Conservation (phyloP, 2,329 filamentous ascomycete species). For the Paracoccidioides lutzii region DNA sequence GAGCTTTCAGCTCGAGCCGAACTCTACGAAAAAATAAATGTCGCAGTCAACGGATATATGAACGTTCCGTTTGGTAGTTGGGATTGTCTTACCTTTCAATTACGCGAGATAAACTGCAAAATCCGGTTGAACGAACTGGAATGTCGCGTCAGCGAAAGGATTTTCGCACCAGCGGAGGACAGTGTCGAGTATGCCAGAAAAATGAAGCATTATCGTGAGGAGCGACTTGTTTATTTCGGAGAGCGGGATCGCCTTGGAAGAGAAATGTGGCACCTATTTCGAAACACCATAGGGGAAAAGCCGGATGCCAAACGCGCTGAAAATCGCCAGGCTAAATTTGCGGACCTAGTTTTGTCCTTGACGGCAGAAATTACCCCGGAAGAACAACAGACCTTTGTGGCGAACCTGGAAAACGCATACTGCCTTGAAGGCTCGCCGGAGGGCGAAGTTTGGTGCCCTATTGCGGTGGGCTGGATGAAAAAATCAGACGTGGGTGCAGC, state of each 20-base stretch:
- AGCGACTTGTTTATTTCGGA: neutral
- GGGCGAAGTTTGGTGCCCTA: neutral
- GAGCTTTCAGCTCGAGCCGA: neutral
- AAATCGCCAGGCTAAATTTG: neutral
- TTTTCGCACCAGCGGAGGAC: neutral
- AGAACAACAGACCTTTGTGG: neutral
- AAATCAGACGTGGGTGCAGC: neutral
- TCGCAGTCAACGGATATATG: neutral
- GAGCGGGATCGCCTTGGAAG: neutral
- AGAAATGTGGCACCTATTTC: neutral
- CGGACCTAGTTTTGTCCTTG: neutral
- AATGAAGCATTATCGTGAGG: neutral
- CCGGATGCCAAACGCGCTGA: neutral
- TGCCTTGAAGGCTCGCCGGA: too few relatives aligned
- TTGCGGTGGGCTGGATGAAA: neutral
- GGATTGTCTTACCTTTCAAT: neutral
- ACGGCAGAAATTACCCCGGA: neutral
- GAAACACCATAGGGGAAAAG: neutral
- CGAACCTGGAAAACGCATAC: neutral
- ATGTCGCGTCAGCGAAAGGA: neutral
- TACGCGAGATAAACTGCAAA: neutral
- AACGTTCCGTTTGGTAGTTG: neutral
- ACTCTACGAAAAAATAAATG: neutral
- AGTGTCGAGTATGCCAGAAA: neutral
- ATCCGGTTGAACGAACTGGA: neutral